Conservation (phyloP, 2,329 filamentous ascomycete genomes). For the Amauroascus niger region DNA sequence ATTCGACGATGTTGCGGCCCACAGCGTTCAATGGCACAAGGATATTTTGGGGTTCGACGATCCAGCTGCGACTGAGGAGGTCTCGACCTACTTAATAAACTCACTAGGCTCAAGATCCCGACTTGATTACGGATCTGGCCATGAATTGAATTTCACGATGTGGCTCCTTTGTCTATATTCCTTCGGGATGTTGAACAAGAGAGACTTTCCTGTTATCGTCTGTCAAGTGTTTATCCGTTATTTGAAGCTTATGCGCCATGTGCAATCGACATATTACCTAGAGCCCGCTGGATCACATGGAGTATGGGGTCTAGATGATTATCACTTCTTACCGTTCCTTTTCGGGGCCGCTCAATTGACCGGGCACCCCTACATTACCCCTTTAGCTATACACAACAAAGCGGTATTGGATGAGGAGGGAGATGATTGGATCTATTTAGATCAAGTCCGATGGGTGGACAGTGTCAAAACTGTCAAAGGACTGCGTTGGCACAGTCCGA, state of each 20-base stretch:
- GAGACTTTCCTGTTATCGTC: conserved; percentile 64
- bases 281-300: conserved; percentile 95
- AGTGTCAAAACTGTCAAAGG: conserved; percentile 93
- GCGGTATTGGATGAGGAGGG: conserved; percentile 79
- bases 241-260: conserved; percentile 70
- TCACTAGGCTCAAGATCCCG: conserved; percentile 76
- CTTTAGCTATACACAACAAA: conserved; percentile 73
- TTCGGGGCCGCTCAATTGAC: conserved; percentile 87
- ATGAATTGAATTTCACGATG: conserved; percentile 93
- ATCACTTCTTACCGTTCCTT: conserved; percentile 91
- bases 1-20: conserved; percentile 46
- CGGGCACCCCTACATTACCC: conserved; percentile 71
- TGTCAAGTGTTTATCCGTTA: conserved; percentile 75
- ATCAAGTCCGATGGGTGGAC: conserved; percentile 90
- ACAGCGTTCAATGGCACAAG: conserved; percentile 35
- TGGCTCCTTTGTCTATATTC: conserved; percentile 94
- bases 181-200: conserved; percentile 52
- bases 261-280: conserved; percentile 90
- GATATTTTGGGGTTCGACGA: conserved; percentile 33
- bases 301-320: conserved; percentile 96
- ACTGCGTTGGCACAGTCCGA: conserved; percentile 89
- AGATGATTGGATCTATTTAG: conserved; percentile 76
- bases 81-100: conserved; percentile 68
- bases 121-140: conserved; percentile 94
- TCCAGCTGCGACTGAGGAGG: conserved; percentile 53